Percentiles rank a stretch among this genome's conserved stretches.
Conservation (phyloP, 2,329 filamentous ascomycete genomes). For the Zymoseptoria crescenta region DNA sequence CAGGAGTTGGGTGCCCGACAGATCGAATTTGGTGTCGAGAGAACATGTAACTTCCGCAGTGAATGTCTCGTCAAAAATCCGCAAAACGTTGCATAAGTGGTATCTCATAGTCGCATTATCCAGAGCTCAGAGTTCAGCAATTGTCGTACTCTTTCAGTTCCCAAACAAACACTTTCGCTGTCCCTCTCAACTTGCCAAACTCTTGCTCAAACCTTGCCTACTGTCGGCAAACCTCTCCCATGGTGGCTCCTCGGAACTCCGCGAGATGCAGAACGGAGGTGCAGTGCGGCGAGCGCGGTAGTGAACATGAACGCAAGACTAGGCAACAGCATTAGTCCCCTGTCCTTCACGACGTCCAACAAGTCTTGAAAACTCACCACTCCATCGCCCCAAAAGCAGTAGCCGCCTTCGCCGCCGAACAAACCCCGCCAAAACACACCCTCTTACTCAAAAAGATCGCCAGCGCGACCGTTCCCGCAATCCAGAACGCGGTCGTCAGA, state of each 20-base stretch:
- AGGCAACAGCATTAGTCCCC: constrained; percentile 1
- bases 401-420: constrained; percentile 55
- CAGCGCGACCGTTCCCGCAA: constrained; percentile 72
- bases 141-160: background rate
- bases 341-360: background rate
- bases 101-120: background rate
- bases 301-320: constrained; percentile 48
- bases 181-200: background rate
- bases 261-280: constrained; percentile 27
- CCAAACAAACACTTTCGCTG: background rate
- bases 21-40: background rate
- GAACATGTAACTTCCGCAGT: background rate
- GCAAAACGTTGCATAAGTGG: background rate
- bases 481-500: constrained; percentile 81
- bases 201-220: background rate
- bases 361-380: constrained; percentile 36
- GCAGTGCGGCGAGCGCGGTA: constrained; percentile 41
- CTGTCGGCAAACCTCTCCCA: background rate
- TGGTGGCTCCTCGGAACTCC: background rate
- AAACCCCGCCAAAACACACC: constrained; percentile 48
- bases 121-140: background rate
- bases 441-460: constrained; percentile 56
- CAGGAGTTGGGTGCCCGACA: too few species aligned
- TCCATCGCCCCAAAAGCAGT: constrained; percentile 60
- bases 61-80: background rate